Evolutionary conservation across 2,329 filamentous ascomycete species (phyloP), one percentile per base, ranked within the genome.

Genomic region (Teratosphaeriaceae sp.): DNA sequence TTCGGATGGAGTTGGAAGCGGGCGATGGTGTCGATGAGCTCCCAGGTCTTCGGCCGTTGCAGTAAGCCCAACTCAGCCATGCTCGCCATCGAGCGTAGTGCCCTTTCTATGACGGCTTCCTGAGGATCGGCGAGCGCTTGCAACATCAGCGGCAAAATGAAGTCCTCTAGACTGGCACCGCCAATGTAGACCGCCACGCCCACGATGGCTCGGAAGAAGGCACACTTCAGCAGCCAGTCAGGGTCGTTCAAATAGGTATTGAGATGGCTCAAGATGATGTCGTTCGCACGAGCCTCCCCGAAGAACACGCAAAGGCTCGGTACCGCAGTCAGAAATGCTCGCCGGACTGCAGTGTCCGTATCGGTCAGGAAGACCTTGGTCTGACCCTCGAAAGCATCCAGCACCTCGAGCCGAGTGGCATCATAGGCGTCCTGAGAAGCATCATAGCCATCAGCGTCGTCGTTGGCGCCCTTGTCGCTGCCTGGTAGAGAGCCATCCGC

Each of bases 181-280:
- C 92, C 92, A 24, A 97, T 78, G 54, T 95, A 95, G 1, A 86
- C 80, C 3, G 89, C 87, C 51, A 98, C 89, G 3, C 89, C 90
- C 13, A 97, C 87, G 20, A 97, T 88, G 0, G 88, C 87, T 58
- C 95, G 89, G 57, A 98, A 96, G 61, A 97, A 97, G 2, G 90
- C 88, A 56, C 88, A 96, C 63, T 95, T 96, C 23, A 98, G 70
- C 62, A 88, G 88, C 92, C 92, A 98, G 61, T 98, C 89, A 31
- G 84, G 80, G 56, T 97, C 92, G 53, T 98, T 98, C 7, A 98
- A 69, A 57, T 98, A 98, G 0, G 92, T 98, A 59, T 97, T 97
- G 21, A 98, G 72, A 66, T 98, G 92, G 23, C 88, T 94, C 18
- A 98, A 71, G 13, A 98, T 82, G n/a, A 98, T 87, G 59, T 98